These are phyloP conservation scores for Paracoccidioides brasiliensis DNA, from an alignment of 2,329 filamentous ascomycete species.

Conservation along the genomic window DNA sequence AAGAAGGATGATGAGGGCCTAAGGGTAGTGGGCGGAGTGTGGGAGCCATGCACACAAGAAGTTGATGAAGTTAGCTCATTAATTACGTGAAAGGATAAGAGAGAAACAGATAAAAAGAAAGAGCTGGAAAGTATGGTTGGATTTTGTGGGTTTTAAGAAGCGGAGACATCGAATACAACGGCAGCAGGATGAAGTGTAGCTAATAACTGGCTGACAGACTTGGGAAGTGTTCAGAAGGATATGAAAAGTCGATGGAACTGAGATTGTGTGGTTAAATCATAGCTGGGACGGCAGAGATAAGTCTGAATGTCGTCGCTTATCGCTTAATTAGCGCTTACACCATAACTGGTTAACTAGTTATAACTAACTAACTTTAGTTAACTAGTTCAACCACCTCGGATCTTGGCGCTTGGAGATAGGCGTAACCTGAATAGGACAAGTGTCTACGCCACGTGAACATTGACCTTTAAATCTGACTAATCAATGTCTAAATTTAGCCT, in stretches of 20 bases:
- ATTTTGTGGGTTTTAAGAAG: too few species aligned
- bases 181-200: too few species aligned
- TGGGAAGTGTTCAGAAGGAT: too few species aligned
- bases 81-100: not conserved
- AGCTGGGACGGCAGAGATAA: not conserved
- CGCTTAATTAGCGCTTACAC: not conserved
- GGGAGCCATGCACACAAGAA: slow-evolving; percentile 18
- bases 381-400: too few species aligned
- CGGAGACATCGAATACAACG: too few species aligned
- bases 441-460: not conserved
- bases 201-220: too few species aligned
- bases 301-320: not conserved
- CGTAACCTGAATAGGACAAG: too few species aligned
- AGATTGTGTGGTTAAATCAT: not conserved
- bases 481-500: slow-evolving; percentile 1
- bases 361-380: too few species aligned
- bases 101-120: not conserved
- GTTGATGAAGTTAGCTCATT: not conserved
- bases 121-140: not conserved
- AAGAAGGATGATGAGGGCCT: slow-evolving; percentile 8
- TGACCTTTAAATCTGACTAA: not conserved
- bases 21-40: slow-evolving; percentile 13
- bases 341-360: too few species aligned
- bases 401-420: too few species aligned
- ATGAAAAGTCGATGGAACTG: too few species aligned